Base-by-base conservation (phyloP, 73 alveolate genomes). In the Loxodes magnus region DNA sequence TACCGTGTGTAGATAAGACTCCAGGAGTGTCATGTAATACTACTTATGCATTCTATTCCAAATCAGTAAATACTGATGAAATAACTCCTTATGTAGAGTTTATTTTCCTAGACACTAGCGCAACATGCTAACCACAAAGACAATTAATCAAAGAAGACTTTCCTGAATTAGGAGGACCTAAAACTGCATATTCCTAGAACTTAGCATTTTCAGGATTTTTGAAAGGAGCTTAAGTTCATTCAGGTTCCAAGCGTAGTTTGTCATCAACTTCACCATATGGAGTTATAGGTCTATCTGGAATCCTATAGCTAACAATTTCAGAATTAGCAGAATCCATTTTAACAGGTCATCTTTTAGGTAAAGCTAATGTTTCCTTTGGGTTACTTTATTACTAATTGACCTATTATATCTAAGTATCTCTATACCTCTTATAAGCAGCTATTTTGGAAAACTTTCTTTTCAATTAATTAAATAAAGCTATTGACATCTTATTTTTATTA, bases 1-100 rank as follows among this genome's bases (percentile, higher is more conserved):
- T 2, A n/a, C 35, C 20, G 15, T 39, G 53, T n/a, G 53, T 39
- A 10, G 22, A 9, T 1, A 39, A 16, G 15, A 39, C 19, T 16
- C 53, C 53, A 9, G 53, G 53, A n/a, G 53, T 39, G 53, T 39
- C 53, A 16, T 39, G 20, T 9, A 39, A 39, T n/a, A 39, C 53
- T 29, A 39, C 9, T 29, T 39, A 29, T 0, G 15, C 30, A 1
- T 39, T 39, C 7, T 39, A 23, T 39, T 9, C 9, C 9, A 29
- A 16, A 9, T 39, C 19, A n/a, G 19, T 39, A n/a, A 23, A 23
- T 39, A 6, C 30, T 15, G 14, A 6, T 39, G 30, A 9, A 39
- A n/a, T n/a, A n/a, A n/a, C n/a, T n/a, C 15, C 30, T n/a, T 9
- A 0, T 12, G 53, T 39, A 9, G 53, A 16, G 53, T 39, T 39